Conservation (phyloP, 768 basidiomycete species). For the Leccinum disarticulatum region DNA sequence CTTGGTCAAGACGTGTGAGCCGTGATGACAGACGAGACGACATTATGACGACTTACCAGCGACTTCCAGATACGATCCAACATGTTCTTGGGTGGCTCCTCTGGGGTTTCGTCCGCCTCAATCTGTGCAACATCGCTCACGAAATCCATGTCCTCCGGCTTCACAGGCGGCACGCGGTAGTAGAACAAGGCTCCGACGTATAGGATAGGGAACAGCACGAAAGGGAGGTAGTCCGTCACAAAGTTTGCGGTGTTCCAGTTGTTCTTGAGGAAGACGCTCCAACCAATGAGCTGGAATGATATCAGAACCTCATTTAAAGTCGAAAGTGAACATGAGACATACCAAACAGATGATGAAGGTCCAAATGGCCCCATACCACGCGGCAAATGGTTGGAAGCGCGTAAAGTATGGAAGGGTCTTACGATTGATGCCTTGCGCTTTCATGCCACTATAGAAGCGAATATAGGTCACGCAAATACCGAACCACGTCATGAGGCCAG, state of each 20-base stretch:
- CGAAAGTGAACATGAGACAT: constrained; percentile 25
- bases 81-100: constrained; percentile 67
- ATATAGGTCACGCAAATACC: constrained; percentile 75
- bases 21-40: background rate
- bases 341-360: constrained; percentile 61
- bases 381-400: constrained; percentile 69
- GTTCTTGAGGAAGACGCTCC: constrained; percentile 51
- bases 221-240: constrained; percentile 80
- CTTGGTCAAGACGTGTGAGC: constrained; percentile 14
- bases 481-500: constrained; percentile 80
- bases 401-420: constrained; percentile 67
- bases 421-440: constrained; percentile 77
- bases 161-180: constrained; percentile 24
- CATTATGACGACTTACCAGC: constrained; percentile 53
- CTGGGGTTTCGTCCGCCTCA: constrained; percentile 68
- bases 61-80: constrained; percentile 73
- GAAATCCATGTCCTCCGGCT: constrained; percentile 81
- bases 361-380: constrained; percentile 46
- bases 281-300: constrained; percentile 47
- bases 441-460: constrained; percentile 83
- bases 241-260: constrained; percentile 63
- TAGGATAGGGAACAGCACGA: constrained; percentile 68
- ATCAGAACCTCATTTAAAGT: constrained; percentile 24
- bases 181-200: constrained; percentile 60
- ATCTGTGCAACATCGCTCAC: constrained; percentile 66